Evolutionary conservation across 306 rosid genomes (phyloP), one percentile per base, ranked within the genome.

Genomic region (Castanospermum australe): DNA sequence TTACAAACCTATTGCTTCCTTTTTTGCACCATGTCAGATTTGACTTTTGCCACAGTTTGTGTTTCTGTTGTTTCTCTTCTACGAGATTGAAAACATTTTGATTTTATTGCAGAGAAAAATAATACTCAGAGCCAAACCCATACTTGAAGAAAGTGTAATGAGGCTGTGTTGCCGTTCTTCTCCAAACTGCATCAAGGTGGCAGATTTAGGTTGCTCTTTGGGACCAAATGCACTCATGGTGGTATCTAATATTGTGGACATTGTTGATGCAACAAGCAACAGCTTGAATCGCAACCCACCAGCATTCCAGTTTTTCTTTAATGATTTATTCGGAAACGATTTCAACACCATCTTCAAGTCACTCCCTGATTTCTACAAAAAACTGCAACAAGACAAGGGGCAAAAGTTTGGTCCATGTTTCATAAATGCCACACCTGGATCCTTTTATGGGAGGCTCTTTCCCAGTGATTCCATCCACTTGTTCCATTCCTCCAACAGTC

Each of bases 391-490:
- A 1, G 76, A 55, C 8, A 10, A 10, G 9, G 67, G 85, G 12
- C 21, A 24, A 0, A 28, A 73, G 8, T 11, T 38, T 38, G 85
- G 83, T 1, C 74, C 84, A 0, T 80, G 84, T 65, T 82, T 85
- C 28, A 13, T 88, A 5, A 1, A 67, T 0, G 92, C 68, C 1
- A 57, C 59, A 14, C 92, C 89, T 1, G 92, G 85, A 5, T 63
- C 79, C 44, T 88, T 86, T 76, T 81, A 86, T 10, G 90, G 74
- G 0, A 83, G 87, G 76, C 84, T 88, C 5, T 88, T 88, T 2
- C 87, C 86, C 0, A 8, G 30, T 1, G 38, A 44, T n/a, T 81
- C 62, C 32, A 61, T 86, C 9, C 85, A 83, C 4, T 81, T 88
- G 39, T 36, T 79, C 35, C 87, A 86, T 21, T 84, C 90, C 10